phyloP scores from a whole-genome alignment of 768 basidiomycete genomes.

The Tulasnella sp. region DNA sequence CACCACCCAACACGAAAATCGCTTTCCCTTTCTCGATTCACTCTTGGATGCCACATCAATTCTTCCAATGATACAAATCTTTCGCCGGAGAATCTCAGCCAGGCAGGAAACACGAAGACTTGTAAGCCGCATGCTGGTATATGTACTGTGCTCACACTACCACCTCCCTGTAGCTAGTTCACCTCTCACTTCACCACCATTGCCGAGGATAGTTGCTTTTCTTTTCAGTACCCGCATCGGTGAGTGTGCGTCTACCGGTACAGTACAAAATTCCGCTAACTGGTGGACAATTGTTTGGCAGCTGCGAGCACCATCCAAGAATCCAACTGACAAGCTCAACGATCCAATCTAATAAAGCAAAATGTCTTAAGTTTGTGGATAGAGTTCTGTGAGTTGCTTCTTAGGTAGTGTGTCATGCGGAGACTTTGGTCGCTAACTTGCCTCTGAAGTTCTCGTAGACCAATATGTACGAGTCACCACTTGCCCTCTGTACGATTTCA shows the following conservation, averaged over 20 bases:
- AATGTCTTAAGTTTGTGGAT: background rate
- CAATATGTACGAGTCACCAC: background rate
- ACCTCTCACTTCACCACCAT: background rate
- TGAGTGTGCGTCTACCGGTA: background rate
- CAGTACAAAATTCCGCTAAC: background rate
- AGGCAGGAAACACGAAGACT: too few species aligned
- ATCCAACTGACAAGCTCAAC: background rate
- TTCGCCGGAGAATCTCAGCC: too few species aligned
- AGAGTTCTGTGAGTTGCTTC: background rate
- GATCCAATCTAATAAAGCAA: background rate
- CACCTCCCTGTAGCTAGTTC: background rate
- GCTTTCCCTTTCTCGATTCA: too few species aligned
- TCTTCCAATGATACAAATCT: too few species aligned
- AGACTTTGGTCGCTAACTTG: background rate
- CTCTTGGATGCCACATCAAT: too few species aligned
- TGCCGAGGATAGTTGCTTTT: background rate
- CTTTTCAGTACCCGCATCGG: background rate
- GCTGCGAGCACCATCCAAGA: background rate
- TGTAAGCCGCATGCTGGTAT: too few species aligned
- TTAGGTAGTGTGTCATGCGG: background rate
- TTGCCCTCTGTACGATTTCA: background rate
- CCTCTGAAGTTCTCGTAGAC: background rate
- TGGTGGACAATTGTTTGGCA: background rate
- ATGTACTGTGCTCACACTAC: background rate
- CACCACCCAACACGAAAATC: too few species aligned